phyloP scores from a whole-genome alignment of 1,284 basidiomycete genomes.

The Irpex sp. region DNA sequence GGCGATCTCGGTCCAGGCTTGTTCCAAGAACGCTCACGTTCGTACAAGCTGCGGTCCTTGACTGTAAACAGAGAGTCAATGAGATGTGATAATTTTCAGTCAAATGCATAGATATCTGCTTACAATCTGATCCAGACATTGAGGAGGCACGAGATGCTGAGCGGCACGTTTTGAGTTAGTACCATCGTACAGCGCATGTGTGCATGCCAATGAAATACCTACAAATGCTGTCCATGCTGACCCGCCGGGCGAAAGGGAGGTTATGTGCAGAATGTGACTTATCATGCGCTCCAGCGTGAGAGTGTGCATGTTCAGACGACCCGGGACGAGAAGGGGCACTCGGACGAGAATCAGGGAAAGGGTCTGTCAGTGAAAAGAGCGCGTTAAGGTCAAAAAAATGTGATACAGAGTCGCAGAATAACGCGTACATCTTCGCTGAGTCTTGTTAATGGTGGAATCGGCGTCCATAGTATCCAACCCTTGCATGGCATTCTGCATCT shows the following conservation, averaged over 20 bases:
- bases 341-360: constrained; percentile 21
- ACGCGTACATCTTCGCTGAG: constrained; percentile 19
- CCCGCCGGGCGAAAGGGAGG: constrained; percentile 19
- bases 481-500: constrained; percentile 68
- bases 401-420: background rate
- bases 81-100: background rate
- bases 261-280: constrained; percentile 25
- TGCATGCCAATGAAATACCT: constrained; percentile 7
- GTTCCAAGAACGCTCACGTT: constrained; percentile 18
- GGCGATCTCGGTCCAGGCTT: constrained; percentile 9
- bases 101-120: constrained; percentile 3
- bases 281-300: constrained; percentile 24
- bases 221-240: constrained; percentile 25
- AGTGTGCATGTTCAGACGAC: constrained; percentile 16
- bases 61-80: background rate
- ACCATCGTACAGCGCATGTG: background rate
- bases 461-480: constrained; percentile 45
- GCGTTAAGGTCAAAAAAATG: background rate
- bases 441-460: constrained; percentile 20
- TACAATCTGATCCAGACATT: constrained; percentile 21
- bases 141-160: constrained; percentile 25
- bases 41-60: constrained; percentile 8
- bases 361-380: constrained; percentile 11
- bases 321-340: background rate
- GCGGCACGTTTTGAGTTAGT: background rate